phyloP scores from a whole-genome alignment of 2,329 filamentous ascomycete species.

The Stachybotrys chartarum region DNA sequence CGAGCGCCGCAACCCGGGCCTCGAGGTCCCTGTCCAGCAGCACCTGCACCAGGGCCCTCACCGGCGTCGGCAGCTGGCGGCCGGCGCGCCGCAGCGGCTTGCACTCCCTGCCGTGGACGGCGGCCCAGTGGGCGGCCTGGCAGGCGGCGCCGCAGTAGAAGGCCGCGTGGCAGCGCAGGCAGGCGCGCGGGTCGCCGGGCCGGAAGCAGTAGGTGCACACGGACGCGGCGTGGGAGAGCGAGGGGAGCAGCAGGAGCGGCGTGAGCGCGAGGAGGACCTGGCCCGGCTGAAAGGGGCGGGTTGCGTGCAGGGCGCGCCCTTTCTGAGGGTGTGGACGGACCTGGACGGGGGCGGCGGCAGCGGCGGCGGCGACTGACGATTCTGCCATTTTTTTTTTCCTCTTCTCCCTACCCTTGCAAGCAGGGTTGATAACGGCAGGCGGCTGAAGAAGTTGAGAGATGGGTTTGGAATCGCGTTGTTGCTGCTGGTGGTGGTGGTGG shows the following conservation, averaged over 20 bases:
- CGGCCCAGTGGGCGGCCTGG: conserved; percentile 47
- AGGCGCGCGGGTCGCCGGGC: conserved; percentile 26
- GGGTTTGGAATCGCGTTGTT: too few species aligned
- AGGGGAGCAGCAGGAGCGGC: conserved; percentile 39
- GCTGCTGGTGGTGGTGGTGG: too few species aligned
- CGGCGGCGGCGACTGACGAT: background rate
- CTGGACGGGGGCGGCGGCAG: conserved; percentile 10
- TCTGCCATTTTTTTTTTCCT: conserved; percentile 7
- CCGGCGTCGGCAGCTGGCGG: conserved; percentile 42
- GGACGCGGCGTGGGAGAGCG: conserved; percentile 28
- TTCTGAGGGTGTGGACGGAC: conserved; percentile 21
- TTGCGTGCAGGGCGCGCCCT: conserved; percentile 40
- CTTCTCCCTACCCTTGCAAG: background rate
- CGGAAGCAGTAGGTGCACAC: conserved; percentile 45
- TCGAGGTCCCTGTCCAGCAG: conserved; percentile 31
- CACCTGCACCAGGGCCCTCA: conserved; percentile 45
- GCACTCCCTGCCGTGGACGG: conserved; percentile 49
- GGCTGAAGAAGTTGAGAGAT: too few species aligned
- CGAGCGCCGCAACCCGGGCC: conserved; percentile 29
- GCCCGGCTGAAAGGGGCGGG: conserved; percentile 35
- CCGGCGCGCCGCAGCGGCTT: conserved; percentile 28
- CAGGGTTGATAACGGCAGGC: too few species aligned
- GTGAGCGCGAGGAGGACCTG: conserved; percentile 37
- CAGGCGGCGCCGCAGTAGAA: conserved; percentile 49
- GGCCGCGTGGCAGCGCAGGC: conserved; percentile 44